phyloP scores from a whole-genome alignment of 2,329 filamentous ascomycete species.

The Penicillium sp. region DNA sequence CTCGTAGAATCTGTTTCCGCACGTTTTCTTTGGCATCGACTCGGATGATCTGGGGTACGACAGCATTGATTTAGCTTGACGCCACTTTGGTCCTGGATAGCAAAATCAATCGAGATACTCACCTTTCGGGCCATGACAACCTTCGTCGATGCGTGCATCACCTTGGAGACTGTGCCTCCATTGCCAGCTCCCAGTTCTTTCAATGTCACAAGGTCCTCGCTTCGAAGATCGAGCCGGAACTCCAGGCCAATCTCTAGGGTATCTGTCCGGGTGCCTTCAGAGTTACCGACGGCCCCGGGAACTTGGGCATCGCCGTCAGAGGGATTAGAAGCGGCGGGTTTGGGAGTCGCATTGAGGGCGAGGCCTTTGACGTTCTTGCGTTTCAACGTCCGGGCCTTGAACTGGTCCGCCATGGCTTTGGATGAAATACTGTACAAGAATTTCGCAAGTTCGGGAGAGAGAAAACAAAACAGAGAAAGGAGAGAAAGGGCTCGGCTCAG shows the following conservation, averaged over 20 bases:
- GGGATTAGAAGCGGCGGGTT: slow-evolving; percentile 64
- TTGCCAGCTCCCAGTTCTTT: slow-evolving; percentile 96
- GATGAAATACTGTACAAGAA: slow-evolving; percentile 4
- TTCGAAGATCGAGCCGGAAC: slow-evolving; percentile 89
- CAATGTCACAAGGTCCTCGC: slow-evolving; percentile 88
- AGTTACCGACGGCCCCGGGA: slow-evolving; percentile 62
- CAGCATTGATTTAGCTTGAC: background rate
- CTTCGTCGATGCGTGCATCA: slow-evolving; percentile 90
- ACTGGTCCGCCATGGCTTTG: slow-evolving; percentile 60
- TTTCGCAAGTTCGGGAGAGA: background rate
- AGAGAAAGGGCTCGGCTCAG: slow-evolving; percentile 10
- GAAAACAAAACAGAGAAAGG: background rate
- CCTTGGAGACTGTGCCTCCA: slow-evolving; percentile 97
- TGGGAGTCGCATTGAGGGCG: slow-evolving; percentile 79
- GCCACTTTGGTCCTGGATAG: background rate
- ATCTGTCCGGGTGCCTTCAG: slow-evolving; percentile 64
- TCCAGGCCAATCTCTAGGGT: slow-evolving; percentile 95
- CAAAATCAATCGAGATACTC: slow-evolving; percentile 17
- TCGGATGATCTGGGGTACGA: slow-evolving; percentile 76
- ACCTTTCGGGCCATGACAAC: slow-evolving; percentile 99
- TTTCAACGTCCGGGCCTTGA: slow-evolving; percentile 82
- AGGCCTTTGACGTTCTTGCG: slow-evolving; percentile 98
- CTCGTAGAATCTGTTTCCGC: slow-evolving; percentile 93
- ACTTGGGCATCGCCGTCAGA: slow-evolving; percentile 72
- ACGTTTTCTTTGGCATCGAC: slow-evolving; percentile 98